Evolutionary conservation across 805 yeast genomes (phyloP).

Genomic region (Zygosaccharomyces siamensis): DNA sequence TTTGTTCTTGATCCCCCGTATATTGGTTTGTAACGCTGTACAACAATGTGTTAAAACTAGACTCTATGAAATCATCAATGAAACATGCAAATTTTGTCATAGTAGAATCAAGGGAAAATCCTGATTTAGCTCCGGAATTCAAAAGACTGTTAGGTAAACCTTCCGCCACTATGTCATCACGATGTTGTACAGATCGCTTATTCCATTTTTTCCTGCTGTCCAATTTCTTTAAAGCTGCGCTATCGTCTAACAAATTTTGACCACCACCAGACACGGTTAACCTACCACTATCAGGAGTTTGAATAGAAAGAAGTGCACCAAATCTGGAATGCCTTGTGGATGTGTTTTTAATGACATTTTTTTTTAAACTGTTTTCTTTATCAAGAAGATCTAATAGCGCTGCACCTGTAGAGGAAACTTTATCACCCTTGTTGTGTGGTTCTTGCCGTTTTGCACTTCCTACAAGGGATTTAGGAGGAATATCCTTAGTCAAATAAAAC

Average conservation of each 20-base stretch:
- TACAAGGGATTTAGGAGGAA: conserved; percentile 37
- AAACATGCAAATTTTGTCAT: conserved; percentile 39
- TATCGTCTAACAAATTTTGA: conserved; percentile 51
- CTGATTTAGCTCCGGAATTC: conserved; percentile 21
- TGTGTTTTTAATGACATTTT: conserved; percentile 43
- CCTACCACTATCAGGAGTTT: conserved; percentile 53
- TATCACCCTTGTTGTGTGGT: not conserved
- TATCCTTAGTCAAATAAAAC: conserved; percentile 55
- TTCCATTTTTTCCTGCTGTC: conserved; percentile 69
- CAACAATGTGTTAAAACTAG: conserved; percentile 67
- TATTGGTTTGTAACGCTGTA: conserved; percentile 46
- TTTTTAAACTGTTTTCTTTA: conserved; percentile 54
- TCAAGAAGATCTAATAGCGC: conserved; percentile 49
- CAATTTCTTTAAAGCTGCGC: conserved; percentile 55
- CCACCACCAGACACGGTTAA: conserved; percentile 64
- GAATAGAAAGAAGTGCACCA: conserved; percentile 77
- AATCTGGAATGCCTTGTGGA: conserved; percentile 84
- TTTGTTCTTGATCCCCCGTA: conserved; percentile 38
- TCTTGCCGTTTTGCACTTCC: not conserved
- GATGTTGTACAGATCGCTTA: conserved; percentile 32
- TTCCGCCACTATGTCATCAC: conserved; percentile 32
- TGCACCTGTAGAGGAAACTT: conserved; percentile 34
- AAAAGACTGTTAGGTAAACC: conserved; percentile 31
- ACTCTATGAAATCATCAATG: conserved; percentile 58
- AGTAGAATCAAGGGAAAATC: conserved; percentile 33